Evolutionary conservation across 768 basidiomycete genomes (phyloP), one percentile per base, ranked within the genome.

Genomic region (Lactarius tabidus): DNA sequence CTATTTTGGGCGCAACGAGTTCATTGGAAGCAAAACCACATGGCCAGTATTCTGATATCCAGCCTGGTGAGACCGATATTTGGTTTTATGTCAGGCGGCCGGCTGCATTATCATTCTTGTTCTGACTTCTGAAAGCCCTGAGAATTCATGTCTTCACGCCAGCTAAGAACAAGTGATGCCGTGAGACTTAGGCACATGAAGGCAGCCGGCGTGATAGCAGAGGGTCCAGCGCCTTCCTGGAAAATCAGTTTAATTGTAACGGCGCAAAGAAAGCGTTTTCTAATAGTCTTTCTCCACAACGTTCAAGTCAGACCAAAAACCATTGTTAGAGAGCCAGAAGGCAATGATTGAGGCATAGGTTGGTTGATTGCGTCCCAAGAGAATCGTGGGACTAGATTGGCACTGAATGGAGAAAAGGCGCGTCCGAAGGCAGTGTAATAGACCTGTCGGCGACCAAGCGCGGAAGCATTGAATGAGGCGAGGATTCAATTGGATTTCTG

Each of bases 401-500:
- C 26, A 4, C 48, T 31, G 31, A 38, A 35, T 56, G 65, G 65
- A 60, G 59, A 60, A 55, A 60, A n/a, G 28, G 53, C 20, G 58
- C 52, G 39, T 18, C 41, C 31, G 17, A 54, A 55, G 23, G 43
- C 60, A 39, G 36, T 10, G 33, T 12, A 7, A 56, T 57, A 57
- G 57, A 48, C 53, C 33, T 33, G 33, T 33, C 29, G 28, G 39
- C 43, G 64, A 36, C 20, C 35, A 14, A 15, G 45, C 15, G 39
- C 28, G 28, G 39, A 60, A 36, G 33, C 8, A 52, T 41, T 57
- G 55, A 65, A 52, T 52, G 54, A 48, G 43, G 54, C n/a, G 33
- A 18, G 26, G 26, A 51, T 48, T 43, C 26, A 23, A 29, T 39
- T 64, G 18, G 28, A 23, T 28, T 43, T 26, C 41, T 28, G 58